Percentiles rank a stretch among this genome's conserved stretches.
Evolutionary conservation across 2,329 filamentous ascomycete genomes (phyloP).

Genomic region (Talaromyces sp.): DNA sequence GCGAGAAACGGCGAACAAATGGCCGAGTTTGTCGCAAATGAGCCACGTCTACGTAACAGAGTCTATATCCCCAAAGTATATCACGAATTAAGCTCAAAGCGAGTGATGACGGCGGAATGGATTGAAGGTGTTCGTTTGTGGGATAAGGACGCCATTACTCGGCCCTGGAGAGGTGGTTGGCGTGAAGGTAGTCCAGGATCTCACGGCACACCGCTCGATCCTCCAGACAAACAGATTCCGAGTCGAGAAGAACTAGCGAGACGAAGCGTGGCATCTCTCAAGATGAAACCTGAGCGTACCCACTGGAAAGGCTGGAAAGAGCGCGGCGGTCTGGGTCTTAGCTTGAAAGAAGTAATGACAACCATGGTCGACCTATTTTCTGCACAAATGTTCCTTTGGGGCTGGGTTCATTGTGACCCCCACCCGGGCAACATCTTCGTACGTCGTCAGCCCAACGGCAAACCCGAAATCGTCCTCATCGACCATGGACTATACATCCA

Average conservation of each 20-base stretch:
- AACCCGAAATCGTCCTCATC: conserved; percentile 86
- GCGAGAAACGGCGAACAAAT: conserved; percentile 83
- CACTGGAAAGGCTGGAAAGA: conserved; percentile 70
- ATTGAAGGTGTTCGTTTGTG: conserved; percentile 90
- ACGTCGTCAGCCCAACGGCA: conserved; percentile 74
- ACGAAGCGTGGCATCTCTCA: conserved; percentile 37
- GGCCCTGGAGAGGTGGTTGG: conserved; percentile 73
- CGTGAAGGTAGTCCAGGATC: conserved; percentile 74
- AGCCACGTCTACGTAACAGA: conserved; percentile 69
- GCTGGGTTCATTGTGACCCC: conserved; percentile 90
- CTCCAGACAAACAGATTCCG: conserved; percentile 48
- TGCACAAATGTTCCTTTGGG: conserved; percentile 98
- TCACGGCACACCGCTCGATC: conserved; percentile 60
- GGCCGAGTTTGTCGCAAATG: conserved; percentile 68
- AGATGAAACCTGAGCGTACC: conserved; percentile 74
- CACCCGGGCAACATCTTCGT: conserved; percentile 98
- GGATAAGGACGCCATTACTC: conserved; percentile 80
- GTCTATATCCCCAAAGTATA: conserved; percentile 89
- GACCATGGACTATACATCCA: conserved; percentile 96
- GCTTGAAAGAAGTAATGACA: conserved; percentile 83
- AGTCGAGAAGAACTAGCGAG: conserved; percentile 43
- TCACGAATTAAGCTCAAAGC: conserved; percentile 72
- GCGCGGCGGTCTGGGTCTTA: conserved; percentile 78
- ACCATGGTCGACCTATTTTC: conserved; percentile 95
- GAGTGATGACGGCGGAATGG: conserved; percentile 95